Percentiles rank a stretch among this genome's conserved stretches.
phyloP scores from a whole-genome alignment of 2,329 filamentous ascomycete species.

The Diplocarpon rosae region DNA sequence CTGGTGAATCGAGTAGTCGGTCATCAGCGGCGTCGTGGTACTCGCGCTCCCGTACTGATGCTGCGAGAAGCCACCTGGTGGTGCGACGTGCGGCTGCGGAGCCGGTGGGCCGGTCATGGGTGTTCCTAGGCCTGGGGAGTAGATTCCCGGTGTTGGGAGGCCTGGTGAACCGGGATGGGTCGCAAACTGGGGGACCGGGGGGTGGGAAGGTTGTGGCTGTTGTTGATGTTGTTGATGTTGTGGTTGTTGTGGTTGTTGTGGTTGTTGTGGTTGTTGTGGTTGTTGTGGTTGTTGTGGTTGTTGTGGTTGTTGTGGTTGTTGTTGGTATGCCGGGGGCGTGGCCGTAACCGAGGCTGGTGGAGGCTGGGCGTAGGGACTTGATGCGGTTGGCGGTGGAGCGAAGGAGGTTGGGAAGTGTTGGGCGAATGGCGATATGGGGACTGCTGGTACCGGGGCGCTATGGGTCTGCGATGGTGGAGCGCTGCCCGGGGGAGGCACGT shows the following conservation, averaged over 20 bases:
- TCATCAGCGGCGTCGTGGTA: constrained; percentile 27
- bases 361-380: constrained; percentile 19
- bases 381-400: constrained; percentile 19
- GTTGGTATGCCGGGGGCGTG: constrained; percentile 14
- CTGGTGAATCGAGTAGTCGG: constrained; percentile 51
- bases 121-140: constrained; percentile 10
- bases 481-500: constrained; percentile 21
- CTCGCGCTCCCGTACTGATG: constrained; percentile 34
- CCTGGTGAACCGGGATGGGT: constrained; percentile 37
- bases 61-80: constrained; percentile 45
- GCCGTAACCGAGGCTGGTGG: constrained; percentile 8
- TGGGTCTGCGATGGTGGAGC: constrained; percentile 8
- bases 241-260: constrained; percentile 11
- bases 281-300: constrained; percentile 13
- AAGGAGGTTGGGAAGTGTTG: constrained; percentile 21
- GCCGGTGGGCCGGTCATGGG: constrained; percentile 2
- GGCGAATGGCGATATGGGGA: constrained; percentile 16
- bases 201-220: constrained; percentile 8
- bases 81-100: constrained; percentile 22
- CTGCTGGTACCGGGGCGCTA: constrained; percentile 11
- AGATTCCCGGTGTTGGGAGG: constrained; percentile 31
- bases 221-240: constrained; percentile 13
- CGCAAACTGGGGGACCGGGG: constrained; percentile 31
- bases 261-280: constrained; percentile 11
- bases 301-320: constrained; percentile 6